phyloP scores from a whole-genome alignment of 108 stramenopile genomes.

The Aurantiochytrium sp. region DNA sequence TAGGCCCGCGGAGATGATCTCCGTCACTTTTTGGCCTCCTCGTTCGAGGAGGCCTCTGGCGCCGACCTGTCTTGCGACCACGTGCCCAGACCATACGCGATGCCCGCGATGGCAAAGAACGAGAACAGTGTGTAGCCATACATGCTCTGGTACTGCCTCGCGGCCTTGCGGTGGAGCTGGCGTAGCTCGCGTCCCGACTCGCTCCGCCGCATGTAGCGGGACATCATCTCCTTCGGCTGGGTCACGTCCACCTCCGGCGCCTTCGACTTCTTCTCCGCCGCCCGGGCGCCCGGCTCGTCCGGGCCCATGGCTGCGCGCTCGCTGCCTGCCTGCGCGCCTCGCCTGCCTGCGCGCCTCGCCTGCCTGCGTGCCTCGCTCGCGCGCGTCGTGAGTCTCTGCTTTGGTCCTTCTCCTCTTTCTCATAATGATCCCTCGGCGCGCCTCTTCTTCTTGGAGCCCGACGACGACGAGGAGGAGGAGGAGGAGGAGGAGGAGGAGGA shows the following conservation, averaged over 20 bases:
- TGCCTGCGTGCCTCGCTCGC: too few species aligned
- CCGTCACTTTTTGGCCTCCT: too few species aligned
- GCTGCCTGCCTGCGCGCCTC: too few species aligned
- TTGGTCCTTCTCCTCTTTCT: neutral
- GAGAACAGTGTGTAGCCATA: constrained; percentile 11
- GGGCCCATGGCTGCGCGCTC: too few species aligned
- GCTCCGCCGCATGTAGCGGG: neutral
- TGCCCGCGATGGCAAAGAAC: neutral
- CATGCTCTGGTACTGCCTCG: constrained; percentile 18
- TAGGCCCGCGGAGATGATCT: too few species aligned
- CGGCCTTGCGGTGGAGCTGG: neutral
- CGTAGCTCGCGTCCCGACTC: constrained; percentile 2
- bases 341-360: too few species aligned
- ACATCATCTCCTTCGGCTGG: neutral
- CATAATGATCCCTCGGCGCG: too few species aligned
- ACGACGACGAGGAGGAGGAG: neutral
- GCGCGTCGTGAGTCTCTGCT: too few species aligned
- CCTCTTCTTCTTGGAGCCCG: too few species aligned
- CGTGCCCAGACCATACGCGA: neutral
- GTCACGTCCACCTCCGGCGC: neutral
- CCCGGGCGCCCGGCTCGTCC: neutral
- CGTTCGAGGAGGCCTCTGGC: too few species aligned
- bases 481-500: neutral
- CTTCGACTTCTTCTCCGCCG: neutral
- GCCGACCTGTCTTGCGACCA: too few species aligned